Evolutionary conservation across 306 rosid species (phyloP), one percentile per base, ranked within the genome.

Genomic region (Citrullus mucosospermus): DNA sequence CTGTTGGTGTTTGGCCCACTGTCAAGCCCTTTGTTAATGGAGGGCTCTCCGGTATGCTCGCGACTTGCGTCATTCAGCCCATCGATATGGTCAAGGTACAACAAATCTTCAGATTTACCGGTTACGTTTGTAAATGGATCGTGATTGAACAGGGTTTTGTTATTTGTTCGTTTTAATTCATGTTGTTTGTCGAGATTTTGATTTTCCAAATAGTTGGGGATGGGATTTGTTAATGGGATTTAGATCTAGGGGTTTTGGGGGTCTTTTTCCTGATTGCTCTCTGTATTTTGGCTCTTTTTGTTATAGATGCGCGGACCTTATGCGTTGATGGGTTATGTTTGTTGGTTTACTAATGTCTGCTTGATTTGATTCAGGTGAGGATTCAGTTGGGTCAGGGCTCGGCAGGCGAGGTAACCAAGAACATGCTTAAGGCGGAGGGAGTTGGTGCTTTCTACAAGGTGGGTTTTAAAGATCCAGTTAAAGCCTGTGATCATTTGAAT

Each of bases 301-400:
- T 60, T 11, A n/a, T 13, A 61, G 68, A 61, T 32, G 36, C 28
- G 0, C 3, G 68, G 36, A 16, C 20, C 4, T 43, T 69, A 20
- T 41, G 18, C 39, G 57, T 70, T 25, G 36, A 46, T 48, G 41
- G 28, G 61, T 73, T 25, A 4, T 73, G 60, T 50, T 12, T 30
- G 44, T 14, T 80, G 72, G 12, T 57, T 61, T 72, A 60, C 13
- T 48, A 60, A 8, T 39, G 59, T 58, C 25, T 17, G 30, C 51
- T 78, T 79, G 80, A 46, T 74, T 83, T 82, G 51, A 50, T 77
- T 44, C 78, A 96, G 99, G 99, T 96, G 88, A 91, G 99, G 85
- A 96, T 92, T 88, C 99, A 95, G 84, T 72, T 95, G 85, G 99
- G 99, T 70, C 99, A 92, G 85, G 99, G 99, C 80, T 89, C 98